Percentiles rank a stretch among this genome's conserved stretches.
Evolutionary conservation across 2,329 filamentous ascomycete genomes (phyloP).

Genomic region (Colletotrichum euphorbiae): DNA sequence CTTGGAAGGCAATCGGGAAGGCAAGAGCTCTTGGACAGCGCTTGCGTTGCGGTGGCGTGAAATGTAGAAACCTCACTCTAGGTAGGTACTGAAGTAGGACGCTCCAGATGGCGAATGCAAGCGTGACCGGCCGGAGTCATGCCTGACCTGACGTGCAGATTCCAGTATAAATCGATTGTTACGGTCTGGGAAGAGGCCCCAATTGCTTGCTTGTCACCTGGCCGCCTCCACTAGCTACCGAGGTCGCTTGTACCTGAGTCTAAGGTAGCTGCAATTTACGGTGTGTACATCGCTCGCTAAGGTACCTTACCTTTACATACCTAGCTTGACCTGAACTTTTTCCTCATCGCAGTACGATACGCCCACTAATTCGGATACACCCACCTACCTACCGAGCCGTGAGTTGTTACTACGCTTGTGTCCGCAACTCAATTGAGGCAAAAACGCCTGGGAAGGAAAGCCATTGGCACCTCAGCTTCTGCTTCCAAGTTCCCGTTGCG

Average conservation of each 20-base stretch:
- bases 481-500: not conserved
- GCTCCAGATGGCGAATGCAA: not conserved
- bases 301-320: no score
- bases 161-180: not conserved
- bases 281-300: no score
- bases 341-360: conserved; percentile 15
- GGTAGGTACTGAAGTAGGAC: no score
- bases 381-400: no score
- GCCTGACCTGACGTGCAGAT: not conserved
- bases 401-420: conserved; percentile 6
- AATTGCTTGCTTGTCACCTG: not conserved
- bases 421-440: not conserved
- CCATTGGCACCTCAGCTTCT: conserved; percentile 20
- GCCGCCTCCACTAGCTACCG: not conserved
- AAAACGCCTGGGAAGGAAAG: not conserved
- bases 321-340: not conserved
- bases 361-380: no score
- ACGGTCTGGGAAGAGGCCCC: not conserved
- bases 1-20: no score
- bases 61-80: not conserved
- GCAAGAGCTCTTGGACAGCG: no score
- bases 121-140: not conserved
- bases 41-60: not conserved
- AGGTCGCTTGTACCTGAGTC: not conserved
- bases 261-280: no score